Percentiles rank a stretch among this genome's conserved stretches.
Conservation (phyloP, 768 basidiomycete species). For the Naganishia kalamii region DNA sequence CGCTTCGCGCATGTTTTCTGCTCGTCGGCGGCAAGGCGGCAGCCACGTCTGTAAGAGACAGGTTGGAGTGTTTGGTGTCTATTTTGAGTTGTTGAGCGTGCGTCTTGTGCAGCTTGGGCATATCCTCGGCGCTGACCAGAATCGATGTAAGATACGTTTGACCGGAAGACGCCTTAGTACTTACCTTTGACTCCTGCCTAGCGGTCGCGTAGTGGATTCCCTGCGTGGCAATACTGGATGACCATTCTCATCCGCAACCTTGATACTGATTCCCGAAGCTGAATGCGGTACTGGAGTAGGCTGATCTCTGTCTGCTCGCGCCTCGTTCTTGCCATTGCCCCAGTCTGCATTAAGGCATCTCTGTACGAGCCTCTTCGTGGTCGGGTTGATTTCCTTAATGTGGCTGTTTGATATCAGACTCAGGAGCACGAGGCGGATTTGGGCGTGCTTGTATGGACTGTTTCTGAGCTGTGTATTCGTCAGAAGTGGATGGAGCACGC, state of each 20-base stretch:
- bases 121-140: conserved; percentile 17
- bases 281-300: neutral
- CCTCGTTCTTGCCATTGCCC: conserved; percentile 43
- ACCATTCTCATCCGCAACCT: conserved; percentile 7
- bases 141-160: neutral
- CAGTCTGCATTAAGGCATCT: conserved; percentile 81
- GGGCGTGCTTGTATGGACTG: conserved; percentile 82
- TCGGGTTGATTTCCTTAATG: conserved; percentile 75
- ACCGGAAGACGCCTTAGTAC: neutral
- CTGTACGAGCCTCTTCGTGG: conserved; percentile 84
- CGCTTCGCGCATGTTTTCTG: neutral
- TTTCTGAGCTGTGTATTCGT: conserved; percentile 84
- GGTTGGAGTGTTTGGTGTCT: conserved; percentile 14
- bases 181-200: conserved; percentile 24
- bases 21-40: conserved; percentile 17
- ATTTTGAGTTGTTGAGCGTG: conserved; percentile 14
- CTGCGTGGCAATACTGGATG: neutral
- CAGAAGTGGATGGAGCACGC: conserved; percentile 89
- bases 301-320: neutral
- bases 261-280: neutral
- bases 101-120: conserved; percentile 23
- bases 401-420: conserved; percentile 65
- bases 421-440: conserved; percentile 76
- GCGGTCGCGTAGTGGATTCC: neutral
- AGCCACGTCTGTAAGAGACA: conserved; percentile 19